Evolutionary conservation across 2,329 filamentous ascomycete genomes (phyloP).

Genomic region (Blumeria hordei): DNA sequence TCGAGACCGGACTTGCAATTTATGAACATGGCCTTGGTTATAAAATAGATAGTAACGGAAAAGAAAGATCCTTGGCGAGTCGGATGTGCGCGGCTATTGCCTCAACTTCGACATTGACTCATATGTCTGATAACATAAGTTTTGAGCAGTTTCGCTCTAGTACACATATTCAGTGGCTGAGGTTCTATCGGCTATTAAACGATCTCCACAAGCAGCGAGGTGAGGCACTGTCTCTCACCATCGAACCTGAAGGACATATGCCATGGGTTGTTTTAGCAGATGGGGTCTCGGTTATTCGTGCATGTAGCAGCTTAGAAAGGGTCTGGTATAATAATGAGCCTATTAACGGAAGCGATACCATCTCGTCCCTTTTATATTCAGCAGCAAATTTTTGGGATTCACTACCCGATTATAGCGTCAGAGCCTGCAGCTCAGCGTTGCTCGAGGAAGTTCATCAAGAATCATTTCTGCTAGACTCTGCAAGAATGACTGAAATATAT

Average conservation of each 20-base stretch:
- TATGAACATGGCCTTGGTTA: slow-evolving; percentile 41
- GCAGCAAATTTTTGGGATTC: slow-evolving; percentile 45
- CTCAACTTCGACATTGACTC: slow-evolving; percentile 40
- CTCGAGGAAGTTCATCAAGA: slow-evolving; percentile 53
- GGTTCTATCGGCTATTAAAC: slow-evolving; percentile 64
- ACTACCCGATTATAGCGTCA: slow-evolving; percentile 43
- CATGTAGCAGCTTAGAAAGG: slow-evolving; percentile 55
- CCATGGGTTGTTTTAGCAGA: slow-evolving; percentile 74
- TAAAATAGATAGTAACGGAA: slow-evolving; percentile 19
- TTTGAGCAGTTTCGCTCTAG: slow-evolving; percentile 51
- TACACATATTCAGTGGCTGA: slow-evolving; percentile 65
- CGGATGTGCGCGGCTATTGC: slow-evolving; percentile 50
- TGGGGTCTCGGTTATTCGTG: slow-evolving; percentile 51
- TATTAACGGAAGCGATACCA: slow-evolving; percentile 26
- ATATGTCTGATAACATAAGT: slow-evolving; percentile 39
- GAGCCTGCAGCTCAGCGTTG: slow-evolving; percentile 42
- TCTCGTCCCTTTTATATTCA: slow-evolving; percentile 40
- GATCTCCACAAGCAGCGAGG: slow-evolving; percentile 71
- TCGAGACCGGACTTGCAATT: slow-evolving; percentile 63
- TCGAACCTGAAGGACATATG: slow-evolving; percentile 45
- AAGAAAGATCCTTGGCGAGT: slow-evolving; percentile 40
- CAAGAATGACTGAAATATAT: slow-evolving; percentile 56
- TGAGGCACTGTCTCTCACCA: slow-evolving; percentile 55
- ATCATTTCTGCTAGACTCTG: slow-evolving; percentile 40
- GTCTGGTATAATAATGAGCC: slow-evolving; percentile 42